These are phyloP conservation scores for Tephrocybe sp. DNA, from an alignment of 768 basidiomycete species.

Conservation along the genomic window DNA sequence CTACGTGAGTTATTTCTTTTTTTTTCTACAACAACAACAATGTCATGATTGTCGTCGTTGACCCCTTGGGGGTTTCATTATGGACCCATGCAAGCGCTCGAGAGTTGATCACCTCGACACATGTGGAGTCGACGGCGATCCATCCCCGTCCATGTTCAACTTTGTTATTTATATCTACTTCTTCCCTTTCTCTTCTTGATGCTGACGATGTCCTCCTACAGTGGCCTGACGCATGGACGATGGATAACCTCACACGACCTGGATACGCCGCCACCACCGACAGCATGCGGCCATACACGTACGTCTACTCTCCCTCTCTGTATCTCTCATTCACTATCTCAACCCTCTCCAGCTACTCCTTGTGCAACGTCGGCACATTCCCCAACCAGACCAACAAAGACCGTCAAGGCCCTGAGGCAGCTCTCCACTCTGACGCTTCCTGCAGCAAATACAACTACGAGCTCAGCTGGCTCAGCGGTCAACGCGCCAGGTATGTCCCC, in stretches of 20 bases:
- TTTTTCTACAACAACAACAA: neutral
- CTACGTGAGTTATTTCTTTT: constrained; percentile 36
- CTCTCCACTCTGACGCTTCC: constrained; percentile 49
- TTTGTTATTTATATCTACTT: neutral
- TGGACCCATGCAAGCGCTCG: too few species aligned
- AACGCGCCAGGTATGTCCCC: constrained; percentile 55
- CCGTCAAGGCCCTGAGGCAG: constrained; percentile 56
- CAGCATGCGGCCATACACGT: constrained; percentile 83
- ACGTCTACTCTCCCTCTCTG: constrained; percentile 17
- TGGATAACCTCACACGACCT: constrained; percentile 83
- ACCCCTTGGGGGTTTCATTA: neutral
- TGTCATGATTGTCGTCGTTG: neutral
- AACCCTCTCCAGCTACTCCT: constrained; percentile 43
- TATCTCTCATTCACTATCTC: neutral
- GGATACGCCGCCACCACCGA: constrained; percentile 81
- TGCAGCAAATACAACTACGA: constrained; percentile 50
- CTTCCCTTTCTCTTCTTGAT: neutral
- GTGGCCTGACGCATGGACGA: constrained; percentile 89
- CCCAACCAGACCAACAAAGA: constrained; percentile 63
- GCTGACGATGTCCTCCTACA: constrained; percentile 18
- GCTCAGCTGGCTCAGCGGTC: constrained; percentile 76
- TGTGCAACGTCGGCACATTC: constrained; percentile 77
- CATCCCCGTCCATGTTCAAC: neutral
- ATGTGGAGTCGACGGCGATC: too few species aligned
- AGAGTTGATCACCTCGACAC: too few species aligned